Conservation (phyloP, 2,329 filamentous ascomycete genomes). For the Exophiala sp. region DNA sequence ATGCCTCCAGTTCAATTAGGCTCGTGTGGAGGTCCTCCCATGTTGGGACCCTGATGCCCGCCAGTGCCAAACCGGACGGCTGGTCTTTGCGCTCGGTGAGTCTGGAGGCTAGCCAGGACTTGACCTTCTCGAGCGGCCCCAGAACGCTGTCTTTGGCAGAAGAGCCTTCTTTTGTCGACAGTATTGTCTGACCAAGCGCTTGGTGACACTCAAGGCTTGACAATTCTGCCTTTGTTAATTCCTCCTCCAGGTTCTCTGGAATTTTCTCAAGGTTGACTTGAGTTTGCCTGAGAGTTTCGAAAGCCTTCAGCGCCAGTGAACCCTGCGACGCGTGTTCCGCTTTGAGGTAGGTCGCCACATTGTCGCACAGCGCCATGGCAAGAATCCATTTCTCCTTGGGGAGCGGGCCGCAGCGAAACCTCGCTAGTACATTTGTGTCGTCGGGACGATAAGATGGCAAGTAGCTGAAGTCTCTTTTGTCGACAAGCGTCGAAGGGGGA, state of each 20-base stretch:
- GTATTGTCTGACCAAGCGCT: constrained; percentile 7
- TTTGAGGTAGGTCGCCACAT: constrained; percentile 21
- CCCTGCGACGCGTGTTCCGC: constrained; percentile 15
- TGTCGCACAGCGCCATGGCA: constrained; percentile 23
- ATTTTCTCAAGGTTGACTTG: constrained; percentile 1
- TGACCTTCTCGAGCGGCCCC: constrained; percentile 5
- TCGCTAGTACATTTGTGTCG: constrained; percentile 13
- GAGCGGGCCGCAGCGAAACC: constrained; percentile 20
- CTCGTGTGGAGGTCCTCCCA: constrained; percentile 40
- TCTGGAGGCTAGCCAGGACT: constrained; percentile 6
- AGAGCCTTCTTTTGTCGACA: constrained; percentile 6
- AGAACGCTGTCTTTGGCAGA: constrained; percentile 1
- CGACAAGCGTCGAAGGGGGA: constrained; percentile 13
- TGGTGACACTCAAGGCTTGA: constrained; percentile 6
- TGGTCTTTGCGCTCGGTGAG: constrained; percentile 1
- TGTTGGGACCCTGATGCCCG: constrained; percentile 30
- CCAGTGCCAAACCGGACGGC: constrained; percentile 1
- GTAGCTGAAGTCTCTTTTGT: constrained; percentile 25
- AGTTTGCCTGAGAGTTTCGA: constrained; percentile 6
- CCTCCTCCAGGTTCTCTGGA: neutral
- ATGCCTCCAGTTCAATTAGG: constrained; percentile 38
- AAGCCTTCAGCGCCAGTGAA: constrained; percentile 7
- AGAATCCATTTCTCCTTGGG: constrained; percentile 21
- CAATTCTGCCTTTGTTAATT: constrained; percentile 20
- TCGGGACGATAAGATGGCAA: constrained; percentile 22